These are phyloP conservation scores for Suhomyces ambrosiae DNA, from an alignment of 1,139 yeast species.

Conservation along the genomic window DNA sequence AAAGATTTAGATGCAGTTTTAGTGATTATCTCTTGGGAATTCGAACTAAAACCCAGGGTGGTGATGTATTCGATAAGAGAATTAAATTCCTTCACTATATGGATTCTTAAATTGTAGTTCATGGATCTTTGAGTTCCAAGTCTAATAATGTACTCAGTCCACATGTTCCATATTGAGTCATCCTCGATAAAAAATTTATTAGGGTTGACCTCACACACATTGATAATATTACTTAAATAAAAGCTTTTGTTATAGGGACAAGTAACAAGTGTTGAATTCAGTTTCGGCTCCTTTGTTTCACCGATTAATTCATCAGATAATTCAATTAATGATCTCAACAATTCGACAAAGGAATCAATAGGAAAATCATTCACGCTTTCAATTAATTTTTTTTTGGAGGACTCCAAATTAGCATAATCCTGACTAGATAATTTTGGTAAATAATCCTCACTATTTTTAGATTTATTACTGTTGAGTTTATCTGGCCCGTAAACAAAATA, in stretches of 20 bases:
- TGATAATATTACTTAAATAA: slow-evolving; percentile 41
- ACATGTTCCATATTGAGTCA: slow-evolving; percentile 47
- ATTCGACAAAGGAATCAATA: slow-evolving; percentile 45
- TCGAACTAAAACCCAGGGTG: slow-evolving; percentile 42
- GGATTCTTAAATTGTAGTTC: slow-evolving; percentile 46
- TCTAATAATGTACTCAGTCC: slow-evolving; percentile 47
- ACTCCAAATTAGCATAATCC: slow-evolving; percentile 58
- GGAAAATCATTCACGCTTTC: slow-evolving; percentile 64
- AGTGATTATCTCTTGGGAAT: slow-evolving; percentile 19
- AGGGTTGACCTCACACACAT: slow-evolving; percentile 53
- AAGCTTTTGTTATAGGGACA: slow-evolving; percentile 49
- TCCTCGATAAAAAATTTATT: slow-evolving; percentile 46
- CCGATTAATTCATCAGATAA: slow-evolving; percentile 37
- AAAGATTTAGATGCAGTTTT: slow-evolving; percentile 41
- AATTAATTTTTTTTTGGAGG: slow-evolving; percentile 57
- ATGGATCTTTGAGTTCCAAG: slow-evolving; percentile 40
- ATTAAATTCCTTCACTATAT: slow-evolving; percentile 52
- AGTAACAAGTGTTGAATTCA: slow-evolving; percentile 14
- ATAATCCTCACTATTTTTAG: slow-evolving; percentile 24
- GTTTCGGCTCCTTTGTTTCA: neutral
- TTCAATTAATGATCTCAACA: slow-evolving; percentile 48
- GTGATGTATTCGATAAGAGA: slow-evolving; percentile 51
- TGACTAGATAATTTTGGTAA: slow-evolving; percentile 32
- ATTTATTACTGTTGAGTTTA: slow-evolving; percentile 21
- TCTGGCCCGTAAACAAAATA: slow-evolving; percentile 67